These are phyloP conservation scores for Colletotrichum eleusines DNA, from an alignment of 2,329 filamentous ascomycete genomes.

Conservation along the genomic window DNA sequence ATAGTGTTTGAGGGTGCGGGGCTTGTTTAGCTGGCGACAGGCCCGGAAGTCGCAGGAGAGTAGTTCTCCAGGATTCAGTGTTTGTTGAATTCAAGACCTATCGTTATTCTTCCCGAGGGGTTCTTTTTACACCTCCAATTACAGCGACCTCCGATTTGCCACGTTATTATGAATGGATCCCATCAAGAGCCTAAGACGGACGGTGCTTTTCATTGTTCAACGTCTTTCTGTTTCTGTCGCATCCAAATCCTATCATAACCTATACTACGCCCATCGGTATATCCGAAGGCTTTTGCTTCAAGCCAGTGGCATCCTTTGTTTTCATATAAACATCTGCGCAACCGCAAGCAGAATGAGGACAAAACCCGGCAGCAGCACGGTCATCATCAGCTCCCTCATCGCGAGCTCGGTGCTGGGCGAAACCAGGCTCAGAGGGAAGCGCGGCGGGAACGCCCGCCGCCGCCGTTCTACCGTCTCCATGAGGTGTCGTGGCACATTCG, in stretches of 20 bases:
- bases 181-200: background rate
- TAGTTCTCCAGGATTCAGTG: too few species aligned
- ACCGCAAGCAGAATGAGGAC: constrained; percentile 8
- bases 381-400: constrained; percentile 29
- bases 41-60: too few species aligned
- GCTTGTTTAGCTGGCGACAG: too few species aligned
- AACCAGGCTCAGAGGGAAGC: constrained; percentile 31
- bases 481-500: constrained; percentile 45
- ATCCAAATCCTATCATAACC: background rate
- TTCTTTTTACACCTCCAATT: background rate
- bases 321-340: constrained; percentile 13
- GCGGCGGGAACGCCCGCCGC: constrained; percentile 26
- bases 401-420: constrained; percentile 26
- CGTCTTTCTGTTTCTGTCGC: background rate
- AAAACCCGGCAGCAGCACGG: constrained; percentile 23
- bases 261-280: too few species aligned
- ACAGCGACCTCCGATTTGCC: background rate
- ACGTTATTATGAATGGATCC: too few species aligned
- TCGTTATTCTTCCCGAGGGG: too few species aligned
- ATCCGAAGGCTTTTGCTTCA: background rate
- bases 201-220: background rate
- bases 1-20: too few species aligned
- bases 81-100: too few species aligned
- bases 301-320: too few species aligned
- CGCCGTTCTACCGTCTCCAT: constrained; percentile 35